Percentiles rank a stretch among this genome's conserved stretches.
phyloP scores from a whole-genome alignment of 352 stramenopile genomes.

The Blastocystis hominis region DNA sequence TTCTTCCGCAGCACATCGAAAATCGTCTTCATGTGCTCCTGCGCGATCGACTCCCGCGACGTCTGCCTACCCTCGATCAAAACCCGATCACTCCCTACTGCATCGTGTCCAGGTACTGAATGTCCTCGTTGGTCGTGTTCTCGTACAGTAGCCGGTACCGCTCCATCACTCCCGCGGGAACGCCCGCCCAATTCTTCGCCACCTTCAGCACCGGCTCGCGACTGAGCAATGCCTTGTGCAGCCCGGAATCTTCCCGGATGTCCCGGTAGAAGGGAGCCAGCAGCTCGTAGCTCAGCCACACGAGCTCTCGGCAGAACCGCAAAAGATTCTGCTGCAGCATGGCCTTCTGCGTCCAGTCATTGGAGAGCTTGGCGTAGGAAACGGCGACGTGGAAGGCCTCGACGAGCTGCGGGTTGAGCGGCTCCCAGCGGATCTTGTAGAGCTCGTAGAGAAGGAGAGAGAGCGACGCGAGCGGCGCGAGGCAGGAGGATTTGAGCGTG shows the following conservation, averaged over 20 bases:
- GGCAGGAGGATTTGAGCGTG: neutral
- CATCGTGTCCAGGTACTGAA: neutral
- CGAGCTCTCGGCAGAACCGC: neutral
- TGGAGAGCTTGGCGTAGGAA: neutral
- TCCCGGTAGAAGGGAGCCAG: neutral
- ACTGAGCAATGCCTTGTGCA: neutral
- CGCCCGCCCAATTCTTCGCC: neutral
- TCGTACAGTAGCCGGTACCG: neutral
- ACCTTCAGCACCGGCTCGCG: neutral
- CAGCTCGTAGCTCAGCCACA: neutral
- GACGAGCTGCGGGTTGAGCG: neutral
- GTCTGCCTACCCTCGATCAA: neutral
- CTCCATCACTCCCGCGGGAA: neutral
- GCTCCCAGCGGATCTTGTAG: neutral
- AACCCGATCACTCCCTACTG: neutral
- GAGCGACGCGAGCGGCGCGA: neutral
- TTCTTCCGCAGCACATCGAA: slow-evolving; percentile 5
- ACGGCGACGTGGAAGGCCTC: neutral
- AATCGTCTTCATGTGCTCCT: neutral
- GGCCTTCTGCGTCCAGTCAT: neutral
- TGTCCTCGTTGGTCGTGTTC: neutral
- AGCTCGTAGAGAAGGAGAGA: neutral
- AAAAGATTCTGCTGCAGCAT: neutral
- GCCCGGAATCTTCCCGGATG: neutral
- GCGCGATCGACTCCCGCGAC: neutral